A percentile compares a stretch with the other conserved stretches of the same genome.
phyloP scores from a whole-genome alignment of 352 stramenopile genomes.

The Albugo laibachii region DNA sequence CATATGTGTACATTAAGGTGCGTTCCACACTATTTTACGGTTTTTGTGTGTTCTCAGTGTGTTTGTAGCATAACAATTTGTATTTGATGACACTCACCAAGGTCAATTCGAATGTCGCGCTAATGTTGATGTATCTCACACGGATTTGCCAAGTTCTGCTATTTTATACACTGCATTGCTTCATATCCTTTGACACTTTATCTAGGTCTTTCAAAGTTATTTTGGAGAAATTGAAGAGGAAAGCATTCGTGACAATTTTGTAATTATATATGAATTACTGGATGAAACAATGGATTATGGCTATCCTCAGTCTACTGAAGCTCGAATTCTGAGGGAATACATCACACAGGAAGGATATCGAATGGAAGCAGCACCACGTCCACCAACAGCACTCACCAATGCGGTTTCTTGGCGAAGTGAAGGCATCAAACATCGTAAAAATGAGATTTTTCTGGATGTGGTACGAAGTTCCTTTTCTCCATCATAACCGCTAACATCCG shows the following conservation, averaged over 20 bases:
- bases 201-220: conserved; percentile 96
- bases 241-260: conserved; percentile 99
- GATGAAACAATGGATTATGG: conserved; percentile 99
- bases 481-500: neutral
- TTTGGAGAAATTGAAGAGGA: conserved; percentile 98
- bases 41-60: neutral
- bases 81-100: conserved; percentile 98
- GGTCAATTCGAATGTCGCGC: conserved; percentile 96
- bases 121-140: conserved; percentile 90
- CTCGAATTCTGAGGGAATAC: conserved; percentile 83
- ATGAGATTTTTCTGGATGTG: conserved; percentile 99
- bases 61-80: conserved; percentile 91
- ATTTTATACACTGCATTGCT: neutral
- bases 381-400: conserved; percentile 93
- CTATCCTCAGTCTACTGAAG: conserved; percentile 90
- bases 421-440: conserved; percentile 99
- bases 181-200: neutral
- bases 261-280: conserved; percentile 99
- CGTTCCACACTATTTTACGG: neutral
- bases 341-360: conserved; percentile 95
- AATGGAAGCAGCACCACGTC: conserved; percentile 82
- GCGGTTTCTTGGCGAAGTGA: conserved; percentile 97
- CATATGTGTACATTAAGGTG: conserved; percentile 90
- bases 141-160: conserved; percentile 45
- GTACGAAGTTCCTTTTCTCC: conserved; percentile 8